Base-by-base conservation (phyloP, 208 protist genomes). In the Acanthamoeba triangularis region DNA sequence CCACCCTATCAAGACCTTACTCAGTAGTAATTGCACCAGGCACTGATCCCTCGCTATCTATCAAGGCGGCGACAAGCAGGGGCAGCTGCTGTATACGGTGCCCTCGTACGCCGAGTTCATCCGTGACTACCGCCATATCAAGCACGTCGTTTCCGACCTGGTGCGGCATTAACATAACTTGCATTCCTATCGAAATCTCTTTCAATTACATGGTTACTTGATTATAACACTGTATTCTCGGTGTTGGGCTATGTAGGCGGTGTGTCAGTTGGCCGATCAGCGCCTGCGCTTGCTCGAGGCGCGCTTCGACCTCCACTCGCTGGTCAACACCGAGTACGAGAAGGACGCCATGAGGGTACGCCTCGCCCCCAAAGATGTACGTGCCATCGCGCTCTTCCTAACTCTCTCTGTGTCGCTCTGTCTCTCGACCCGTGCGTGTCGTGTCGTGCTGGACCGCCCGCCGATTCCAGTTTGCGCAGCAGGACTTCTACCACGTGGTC, bases 401-500 rank as follows among this genome's bases (percentile, higher is more conserved):
- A 54, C 44, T 76, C 20, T 52, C n/a, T n/a, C n/a, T n/a, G n/a
- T n/a, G n/a, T n/a, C n/a, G n/a, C n/a, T n/a, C 37, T 88, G 33
- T 59, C 37, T 18, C 25, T 44, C 3, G 25, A 28, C 20, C 4
- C 14, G 16, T 44, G 69, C 69, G n/a, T 14, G n/a, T 20, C n/a
- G 18, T 35, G 56, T 56, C 47, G 16, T 54, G 65, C 5, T 47
- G 41, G 41, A 87, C 44, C 30, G 7, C 23, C 25, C 10, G 14
- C 30, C 14, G 10, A 2, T 20, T 10, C 35, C 72, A 54, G 44
- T 52, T 91, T 96, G n/a, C 96, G 93, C 44, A 96, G 99, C 90
- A 98, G 33, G 99, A 99, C 96, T 99, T 99, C 95, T 99, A 99
- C 97, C 98, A 99, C 87, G 98, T 99, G 25, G 98, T 98, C 98